phyloP scores from a whole-genome alignment of 1,284 basidiomycete species.

The Irpex rosettiformis region DNA sequence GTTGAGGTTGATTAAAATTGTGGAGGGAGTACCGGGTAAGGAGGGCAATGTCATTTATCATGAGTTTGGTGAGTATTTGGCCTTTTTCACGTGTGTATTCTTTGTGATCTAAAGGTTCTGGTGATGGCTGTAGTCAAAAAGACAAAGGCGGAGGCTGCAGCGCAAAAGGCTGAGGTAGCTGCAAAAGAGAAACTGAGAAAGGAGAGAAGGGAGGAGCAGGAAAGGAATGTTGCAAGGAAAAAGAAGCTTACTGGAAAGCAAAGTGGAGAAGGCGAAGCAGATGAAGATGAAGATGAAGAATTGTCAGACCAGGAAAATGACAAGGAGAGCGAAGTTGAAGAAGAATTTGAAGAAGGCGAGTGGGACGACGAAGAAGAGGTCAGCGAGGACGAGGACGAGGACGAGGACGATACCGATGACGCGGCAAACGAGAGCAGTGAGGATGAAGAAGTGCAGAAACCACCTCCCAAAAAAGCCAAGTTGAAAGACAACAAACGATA shows the following conservation, averaged over 20 bases:
- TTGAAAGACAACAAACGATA: constrained; percentile 37
- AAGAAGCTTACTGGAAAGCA: constrained; percentile 38
- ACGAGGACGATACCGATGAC: constrained; percentile 33
- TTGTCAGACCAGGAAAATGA: too few species aligned
- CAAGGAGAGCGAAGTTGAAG: constrained; percentile 40
- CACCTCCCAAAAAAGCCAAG: constrained; percentile 38
- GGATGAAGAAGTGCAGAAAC: constrained; percentile 27
- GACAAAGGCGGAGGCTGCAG: constrained; percentile 65
- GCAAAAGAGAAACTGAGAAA: constrained; percentile 73
- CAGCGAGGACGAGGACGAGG: constrained; percentile 46
- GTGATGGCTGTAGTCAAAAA: constrained; percentile 64
- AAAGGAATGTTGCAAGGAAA: constrained; percentile 82
- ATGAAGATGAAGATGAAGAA: too few species aligned
- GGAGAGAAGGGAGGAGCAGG: constrained; percentile 82
- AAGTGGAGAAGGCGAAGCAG: constrained; percentile 35
- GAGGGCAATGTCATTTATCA: constrained; percentile 91
- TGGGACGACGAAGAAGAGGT: constrained; percentile 40
- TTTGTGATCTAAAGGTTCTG: constrained; percentile 1
- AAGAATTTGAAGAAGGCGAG: constrained; percentile 36
- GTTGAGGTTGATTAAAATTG: constrained; percentile 89
- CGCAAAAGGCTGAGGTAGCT: constrained; percentile 70
- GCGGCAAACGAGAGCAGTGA: constrained; percentile 37
- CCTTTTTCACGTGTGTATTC: background rate
- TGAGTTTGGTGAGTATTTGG: constrained; percentile 66
- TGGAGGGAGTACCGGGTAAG: constrained; percentile 88